Conservation (phyloP, 2,329 filamentous ascomycete species). For the Ophiocordyceps camponoti-saundersi region DNA sequence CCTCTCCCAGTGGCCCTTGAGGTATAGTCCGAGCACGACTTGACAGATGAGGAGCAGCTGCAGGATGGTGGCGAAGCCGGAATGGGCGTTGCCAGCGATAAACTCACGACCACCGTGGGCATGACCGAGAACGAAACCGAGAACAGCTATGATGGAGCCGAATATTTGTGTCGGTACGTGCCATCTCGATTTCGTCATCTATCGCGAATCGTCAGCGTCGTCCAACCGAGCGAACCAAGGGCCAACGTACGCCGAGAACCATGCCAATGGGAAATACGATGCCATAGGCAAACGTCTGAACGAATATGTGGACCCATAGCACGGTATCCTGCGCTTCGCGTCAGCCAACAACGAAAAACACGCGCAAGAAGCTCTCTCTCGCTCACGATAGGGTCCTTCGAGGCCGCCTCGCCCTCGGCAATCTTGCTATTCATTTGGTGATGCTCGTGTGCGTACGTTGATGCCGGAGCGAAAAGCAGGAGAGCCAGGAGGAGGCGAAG, state of each 20-base stretch:
- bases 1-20: constrained; percentile 76
- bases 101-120: constrained; percentile 82
- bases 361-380: background rate
- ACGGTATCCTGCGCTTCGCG: constrained; percentile 45
- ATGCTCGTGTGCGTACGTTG: constrained; percentile 28
- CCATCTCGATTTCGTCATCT: constrained; percentile 84
- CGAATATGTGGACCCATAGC: constrained; percentile 85
- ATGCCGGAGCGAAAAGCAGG: constrained; percentile 8
- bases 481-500: constrained; percentile 6
- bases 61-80: constrained; percentile 60
- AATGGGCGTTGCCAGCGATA: constrained; percentile 55
- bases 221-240: background rate
- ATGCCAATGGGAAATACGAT: constrained; percentile 88
- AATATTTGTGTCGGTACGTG: constrained; percentile 78
- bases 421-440: constrained; percentile 33
- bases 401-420: constrained; percentile 50
- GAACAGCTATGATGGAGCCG: constrained; percentile 56
- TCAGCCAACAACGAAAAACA: constrained; percentile 6
- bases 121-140: constrained; percentile 86
- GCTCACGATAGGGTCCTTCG: constrained; percentile 56
- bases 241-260: constrained; percentile 61
- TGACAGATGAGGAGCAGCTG: constrained; percentile 68
- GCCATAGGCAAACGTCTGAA: constrained; percentile 78
- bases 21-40: constrained; percentile 65
- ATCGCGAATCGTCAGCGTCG: constrained; percentile 1